Conservation (phyloP, 331 rosid genomes). For the Saraca asoca region DNA sequence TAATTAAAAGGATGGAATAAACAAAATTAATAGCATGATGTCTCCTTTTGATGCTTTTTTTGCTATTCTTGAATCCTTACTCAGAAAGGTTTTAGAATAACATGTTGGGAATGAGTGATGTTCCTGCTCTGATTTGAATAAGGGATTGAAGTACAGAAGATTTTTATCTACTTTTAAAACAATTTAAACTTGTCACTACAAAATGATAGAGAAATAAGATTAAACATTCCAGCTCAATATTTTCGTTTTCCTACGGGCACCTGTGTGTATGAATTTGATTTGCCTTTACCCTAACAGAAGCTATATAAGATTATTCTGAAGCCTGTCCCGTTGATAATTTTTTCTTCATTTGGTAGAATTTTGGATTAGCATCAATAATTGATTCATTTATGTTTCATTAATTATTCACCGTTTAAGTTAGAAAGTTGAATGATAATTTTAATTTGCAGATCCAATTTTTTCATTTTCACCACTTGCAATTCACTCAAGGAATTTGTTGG, state of each 20-base stretch:
- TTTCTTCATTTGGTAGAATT: slow-evolving; percentile 3
- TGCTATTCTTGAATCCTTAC: slow-evolving; percentile 21
- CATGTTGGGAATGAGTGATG: background rate
- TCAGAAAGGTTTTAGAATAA: slow-evolving; percentile 25
- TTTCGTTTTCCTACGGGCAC: slow-evolving; percentile 8
- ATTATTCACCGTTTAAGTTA: slow-evolving; percentile 15
- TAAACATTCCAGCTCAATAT: slow-evolving; percentile 17
- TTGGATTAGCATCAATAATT: background rate
- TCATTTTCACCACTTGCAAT: slow-evolving; percentile 97
- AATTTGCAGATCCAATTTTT: slow-evolving; percentile 83
- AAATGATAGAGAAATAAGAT: background rate
- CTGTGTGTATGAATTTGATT: background rate
- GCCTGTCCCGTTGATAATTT: slow-evolving; percentile 19
- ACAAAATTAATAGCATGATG: background rate
- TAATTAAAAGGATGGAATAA: slow-evolving; percentile 12
- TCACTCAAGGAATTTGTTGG: slow-evolving; percentile 91
- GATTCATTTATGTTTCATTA: slow-evolving; percentile 1
- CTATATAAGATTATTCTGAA: slow-evolving; percentile 5
- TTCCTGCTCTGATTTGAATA: slow-evolving; percentile 21
- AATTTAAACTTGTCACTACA: background rate
- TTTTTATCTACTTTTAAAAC: background rate
- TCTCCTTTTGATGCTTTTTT: too few species aligned
- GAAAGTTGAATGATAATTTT: slow-evolving; percentile 9
- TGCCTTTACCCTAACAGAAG: slow-evolving; percentile 10
- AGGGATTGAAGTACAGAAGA: background rate